Percentiles rank a stretch among this genome's conserved stretches.
Conservation (phyloP, 192 early-diverging fungal genomes). For the Chytriomyces confervae region DNA sequence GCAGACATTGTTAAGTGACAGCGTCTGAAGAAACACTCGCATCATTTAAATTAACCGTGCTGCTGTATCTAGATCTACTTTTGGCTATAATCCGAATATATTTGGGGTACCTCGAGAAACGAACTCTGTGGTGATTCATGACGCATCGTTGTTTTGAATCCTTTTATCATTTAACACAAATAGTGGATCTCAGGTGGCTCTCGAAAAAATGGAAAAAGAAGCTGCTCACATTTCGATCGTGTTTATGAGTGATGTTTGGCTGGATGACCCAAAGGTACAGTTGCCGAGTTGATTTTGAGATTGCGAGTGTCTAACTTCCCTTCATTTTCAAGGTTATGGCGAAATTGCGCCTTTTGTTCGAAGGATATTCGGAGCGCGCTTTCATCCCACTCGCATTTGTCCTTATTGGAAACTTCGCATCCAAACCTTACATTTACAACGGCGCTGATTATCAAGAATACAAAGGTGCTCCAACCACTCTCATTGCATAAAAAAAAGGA, state of each 20-base stretch:
- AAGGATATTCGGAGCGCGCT: slow-evolving; percentile 66
- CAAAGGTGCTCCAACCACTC: slow-evolving; percentile 45
- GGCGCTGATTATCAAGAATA: slow-evolving; percentile 69
- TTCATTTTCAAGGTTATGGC: slow-evolving; percentile 64
- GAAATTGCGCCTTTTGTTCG: slow-evolving; percentile 74
- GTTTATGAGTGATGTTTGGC: slow-evolving; percentile 83
- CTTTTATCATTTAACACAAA: too few relatives aligned
- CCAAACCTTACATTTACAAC: slow-evolving; percentile 70
- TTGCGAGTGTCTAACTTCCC: background rate
- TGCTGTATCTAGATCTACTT: slow-evolving; percentile 32
- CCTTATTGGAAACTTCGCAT: slow-evolving; percentile 86
- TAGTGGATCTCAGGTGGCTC: background rate
- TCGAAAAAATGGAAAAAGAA: slow-evolving; percentile 45
- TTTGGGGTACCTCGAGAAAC: slow-evolving; percentile 59
- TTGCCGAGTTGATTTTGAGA: slow-evolving; percentile 15
- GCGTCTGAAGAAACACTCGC: background rate
- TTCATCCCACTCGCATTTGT: slow-evolving; percentile 82
- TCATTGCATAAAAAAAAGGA: background rate
- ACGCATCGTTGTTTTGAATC: too few relatives aligned
- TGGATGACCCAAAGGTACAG: slow-evolving; percentile 79
- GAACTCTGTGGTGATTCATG: slow-evolving; percentile 53
- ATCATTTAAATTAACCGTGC: background rate
- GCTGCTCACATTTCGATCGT: slow-evolving; percentile 71
- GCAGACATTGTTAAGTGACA: slow-evolving; percentile 41
- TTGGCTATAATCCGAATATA: slow-evolving; percentile 57